Evolutionary conservation across 805 yeast genomes (phyloP).

Genomic region (Wickerhamomyces xylosicus): DNA sequence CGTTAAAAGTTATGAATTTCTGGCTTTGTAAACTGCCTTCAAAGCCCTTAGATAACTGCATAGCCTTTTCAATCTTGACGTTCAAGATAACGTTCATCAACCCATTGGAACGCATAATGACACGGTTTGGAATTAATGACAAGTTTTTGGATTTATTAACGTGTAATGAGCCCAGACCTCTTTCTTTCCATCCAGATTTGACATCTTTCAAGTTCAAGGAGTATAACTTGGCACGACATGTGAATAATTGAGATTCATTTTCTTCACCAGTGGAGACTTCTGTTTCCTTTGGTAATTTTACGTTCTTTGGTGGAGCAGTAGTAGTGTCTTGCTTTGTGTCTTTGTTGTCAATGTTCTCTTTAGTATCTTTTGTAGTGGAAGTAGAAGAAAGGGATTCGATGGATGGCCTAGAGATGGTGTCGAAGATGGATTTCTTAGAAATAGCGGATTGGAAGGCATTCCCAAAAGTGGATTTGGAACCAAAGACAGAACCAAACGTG

Average conservation of each 20-base stretch:
- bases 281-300: too few relatives aligned
- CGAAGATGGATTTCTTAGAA: slow-evolving; percentile 48
- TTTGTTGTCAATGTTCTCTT: slow-evolving; percentile 12
- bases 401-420: slow-evolving; percentile 21
- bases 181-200: slow-evolving; percentile 86
- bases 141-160: slow-evolving; percentile 37
- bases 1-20: slow-evolving; percentile 45
- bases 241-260: slow-evolving; percentile 58
- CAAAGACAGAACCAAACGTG: slow-evolving; percentile 24
- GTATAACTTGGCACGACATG: slow-evolving; percentile 71
- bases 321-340: slow-evolving; percentile 10
- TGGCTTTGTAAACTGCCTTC: slow-evolving; percentile 78
- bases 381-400: background rate
- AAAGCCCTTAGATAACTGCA: slow-evolving; percentile 68
- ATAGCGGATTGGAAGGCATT: slow-evolving; percentile 47
- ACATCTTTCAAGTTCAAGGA: slow-evolving; percentile 56
- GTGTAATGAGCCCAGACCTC: slow-evolving; percentile 85
- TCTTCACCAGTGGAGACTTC: slow-evolving; percentile 84
- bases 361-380: background rate
- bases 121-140: slow-evolving; percentile 42
- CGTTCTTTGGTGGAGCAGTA: slow-evolving; percentile 28
- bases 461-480: slow-evolving; percentile 34
- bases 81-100: slow-evolving; percentile 75
- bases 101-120: slow-evolving; percentile 89
- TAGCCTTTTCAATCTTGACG: slow-evolving; percentile 49